Evolutionary conservation across 2,329 filamentous ascomycete species (phyloP), one percentile per base, ranked within the genome.

Genomic region (Teratosphaeria nubilosa): DNA sequence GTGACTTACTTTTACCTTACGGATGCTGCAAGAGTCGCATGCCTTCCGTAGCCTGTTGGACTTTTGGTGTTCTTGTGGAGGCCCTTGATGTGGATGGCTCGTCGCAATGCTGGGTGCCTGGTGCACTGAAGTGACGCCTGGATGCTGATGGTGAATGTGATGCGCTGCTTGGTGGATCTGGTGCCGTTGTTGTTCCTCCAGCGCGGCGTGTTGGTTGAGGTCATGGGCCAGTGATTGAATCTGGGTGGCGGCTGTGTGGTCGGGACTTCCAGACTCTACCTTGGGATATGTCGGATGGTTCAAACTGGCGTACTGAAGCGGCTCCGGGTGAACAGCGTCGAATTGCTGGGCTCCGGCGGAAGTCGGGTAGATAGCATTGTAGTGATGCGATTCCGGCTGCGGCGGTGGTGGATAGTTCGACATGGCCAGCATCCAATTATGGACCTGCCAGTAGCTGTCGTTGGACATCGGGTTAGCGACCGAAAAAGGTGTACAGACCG

Each of bases 1-100:
- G 11, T n/a, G 41, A 54, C 68, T 25, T 65, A 73, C 71, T 66
- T 74, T 74, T 51, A 74, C 72, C 61, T 74, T 74, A 24, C 72
- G 67, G 55, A 74, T 72, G 54, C 70, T 72, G 60, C 72, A 74
- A 13, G 70, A 73, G 58, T 74, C 72, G 60, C 72, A 74, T 51
- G 72, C 72, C 59, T 74, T 74, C n/a, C 72, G 67, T n/a, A 73
- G 58, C 32, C 72, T 68, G 59, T 73, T 72, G 30, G 67, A 66
- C 64, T 73, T 74, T 45, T 68, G 62, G 14, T 61, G 58, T 13
- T 57, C 54, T 6, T 51, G 32, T n/a, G 37, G 54, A 13, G 52
- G 53, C 5, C 32, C 24, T 22, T 54, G 41, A 11, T 45, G 59
- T 10, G 63, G 62, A 27, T 67, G 64, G n/a, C 62, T 61, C n/a